Conservation (phyloP, 805 yeast genomes). For the Ogataea thermomethanolica region DNA sequence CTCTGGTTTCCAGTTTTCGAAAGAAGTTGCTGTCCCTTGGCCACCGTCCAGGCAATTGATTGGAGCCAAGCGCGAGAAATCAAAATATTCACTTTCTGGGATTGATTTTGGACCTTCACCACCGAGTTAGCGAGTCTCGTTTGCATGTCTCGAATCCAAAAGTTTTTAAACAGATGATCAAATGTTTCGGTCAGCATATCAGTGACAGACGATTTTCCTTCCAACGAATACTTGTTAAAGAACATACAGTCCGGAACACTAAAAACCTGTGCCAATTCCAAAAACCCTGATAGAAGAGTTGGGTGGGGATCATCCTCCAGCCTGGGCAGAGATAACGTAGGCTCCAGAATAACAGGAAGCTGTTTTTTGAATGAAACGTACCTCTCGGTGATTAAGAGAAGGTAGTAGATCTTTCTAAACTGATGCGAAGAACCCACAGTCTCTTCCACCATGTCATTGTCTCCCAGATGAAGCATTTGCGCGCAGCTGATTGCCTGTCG, state of each 20-base stretch:
- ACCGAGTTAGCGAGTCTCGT: not conserved
- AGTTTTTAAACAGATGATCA: not conserved
- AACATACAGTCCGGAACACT: not conserved
- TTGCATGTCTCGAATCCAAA: not conserved
- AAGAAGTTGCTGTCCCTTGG: not conserved
- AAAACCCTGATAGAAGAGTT: not conserved
- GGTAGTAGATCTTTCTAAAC: not conserved
- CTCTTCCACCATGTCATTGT: not conserved
- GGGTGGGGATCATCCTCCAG: not conserved
- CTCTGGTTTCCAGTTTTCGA: too few relatives aligned
- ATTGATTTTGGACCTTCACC: not conserved
- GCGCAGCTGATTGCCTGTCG: constrained; percentile 1
- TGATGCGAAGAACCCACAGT: not conserved
- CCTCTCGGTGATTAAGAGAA: not conserved
- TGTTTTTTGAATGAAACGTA: constrained; percentile 1
- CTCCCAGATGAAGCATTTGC: not conserved
- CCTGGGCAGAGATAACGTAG: not conserved
- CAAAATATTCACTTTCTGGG: not conserved
- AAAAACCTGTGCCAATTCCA: not conserved
- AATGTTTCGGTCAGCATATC: not conserved
- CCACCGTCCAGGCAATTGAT: not conserved
- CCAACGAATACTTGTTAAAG: not conserved
- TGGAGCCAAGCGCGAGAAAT: not conserved
- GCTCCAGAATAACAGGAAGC: not conserved
- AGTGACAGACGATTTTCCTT: not conserved